A percentile compares a stretch with the other conserved stretches of the same genome.
Conservation (phyloP, 2,329 filamentous ascomycete genomes). For the Trichoderma sp. region DNA sequence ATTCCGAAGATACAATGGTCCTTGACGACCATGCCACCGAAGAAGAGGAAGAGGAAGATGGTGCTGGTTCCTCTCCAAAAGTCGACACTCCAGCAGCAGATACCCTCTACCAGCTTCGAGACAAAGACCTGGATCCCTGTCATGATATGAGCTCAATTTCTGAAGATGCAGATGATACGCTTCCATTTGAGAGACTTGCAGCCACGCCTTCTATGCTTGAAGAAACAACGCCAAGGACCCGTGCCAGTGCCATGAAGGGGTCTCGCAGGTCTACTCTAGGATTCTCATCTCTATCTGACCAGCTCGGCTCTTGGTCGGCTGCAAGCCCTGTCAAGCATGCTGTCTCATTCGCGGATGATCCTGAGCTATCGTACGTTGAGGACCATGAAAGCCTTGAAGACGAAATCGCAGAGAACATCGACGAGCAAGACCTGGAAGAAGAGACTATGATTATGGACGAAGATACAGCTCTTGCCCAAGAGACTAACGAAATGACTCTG, state of each 20-base stretch:
- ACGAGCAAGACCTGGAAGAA: conserved; percentile 48
- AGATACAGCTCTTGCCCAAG: conserved; percentile 60
- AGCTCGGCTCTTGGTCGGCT: conserved; percentile 66
- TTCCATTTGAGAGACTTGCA: conserved; percentile 41
- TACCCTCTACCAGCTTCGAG: conserved; percentile 47
- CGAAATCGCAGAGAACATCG: conserved; percentile 30
- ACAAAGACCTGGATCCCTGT: conserved; percentile 52
- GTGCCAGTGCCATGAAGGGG: conserved; percentile 27
- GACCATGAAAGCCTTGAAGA: background rate
- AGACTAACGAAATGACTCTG: conserved; percentile 64
- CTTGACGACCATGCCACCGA: conserved; percentile 32
- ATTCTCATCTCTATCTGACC: conserved; percentile 66
- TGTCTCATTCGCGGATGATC: background rate
- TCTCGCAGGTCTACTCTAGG: conserved; percentile 47
- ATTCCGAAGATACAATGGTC: conserved; percentile 34
- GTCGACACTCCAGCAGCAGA: conserved; percentile 27
- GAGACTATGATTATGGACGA: conserved; percentile 57
- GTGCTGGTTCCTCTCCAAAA: conserved; percentile 23
- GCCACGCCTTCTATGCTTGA: conserved; percentile 49
- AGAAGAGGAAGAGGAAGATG: conserved; percentile 28
- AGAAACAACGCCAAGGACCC: conserved; percentile 34
- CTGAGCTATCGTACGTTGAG: background rate
- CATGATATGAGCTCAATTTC: conserved; percentile 52
- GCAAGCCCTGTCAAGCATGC: conserved; percentile 50
- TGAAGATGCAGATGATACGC: conserved; percentile 59